These are phyloP conservation scores for Diplodia mutila DNA, from an alignment of 2,329 filamentous ascomycete genomes.

Conservation along the genomic window DNA sequence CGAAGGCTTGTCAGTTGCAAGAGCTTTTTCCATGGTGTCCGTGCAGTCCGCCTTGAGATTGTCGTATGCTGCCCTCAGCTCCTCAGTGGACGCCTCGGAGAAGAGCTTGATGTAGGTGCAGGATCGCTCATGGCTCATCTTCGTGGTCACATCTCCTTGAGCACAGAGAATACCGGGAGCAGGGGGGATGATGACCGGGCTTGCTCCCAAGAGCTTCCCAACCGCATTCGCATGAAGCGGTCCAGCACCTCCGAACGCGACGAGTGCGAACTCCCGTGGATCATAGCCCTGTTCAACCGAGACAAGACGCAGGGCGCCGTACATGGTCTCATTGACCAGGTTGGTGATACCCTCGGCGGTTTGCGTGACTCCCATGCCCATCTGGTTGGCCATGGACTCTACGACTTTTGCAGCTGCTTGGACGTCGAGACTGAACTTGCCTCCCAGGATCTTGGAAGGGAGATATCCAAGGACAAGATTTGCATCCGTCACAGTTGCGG, in stretches of 20 bases:
- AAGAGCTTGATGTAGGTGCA: constrained; percentile 51
- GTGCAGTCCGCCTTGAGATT: constrained; percentile 44
- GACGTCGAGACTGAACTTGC: constrained; percentile 51
- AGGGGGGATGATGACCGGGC: constrained; percentile 58
- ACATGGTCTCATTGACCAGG: constrained; percentile 57
- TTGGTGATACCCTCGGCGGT: constrained; percentile 56
- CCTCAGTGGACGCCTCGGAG: constrained; percentile 39
- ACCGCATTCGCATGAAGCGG: constrained; percentile 57
- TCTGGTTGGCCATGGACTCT: constrained; percentile 49
- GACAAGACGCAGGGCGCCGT: constrained; percentile 55
- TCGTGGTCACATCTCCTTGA: constrained; percentile 55
- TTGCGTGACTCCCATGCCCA: constrained; percentile 48
- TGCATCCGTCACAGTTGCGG: constrained; percentile 56
- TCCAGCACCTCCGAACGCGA: constrained; percentile 56
- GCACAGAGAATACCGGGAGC: constrained; percentile 56
- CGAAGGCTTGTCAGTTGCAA: constrained; percentile 36
- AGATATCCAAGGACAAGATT: constrained; percentile 55
- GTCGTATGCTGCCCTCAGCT: constrained; percentile 41
- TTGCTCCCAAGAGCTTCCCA: constrained; percentile 54
- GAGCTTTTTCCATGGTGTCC: constrained; percentile 45
- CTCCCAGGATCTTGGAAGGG: constrained; percentile 51
- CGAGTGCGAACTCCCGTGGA: constrained; percentile 55
- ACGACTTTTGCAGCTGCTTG: constrained; percentile 49
- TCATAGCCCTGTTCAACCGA: constrained; percentile 59
- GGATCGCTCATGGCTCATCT: constrained; percentile 53